A percentile compares a stretch with the other conserved stretches of the same genome.
Evolutionary conservation across 2,329 filamentous ascomycete species (phyloP).

Genomic region (Amesomyces nigricolor): DNA sequence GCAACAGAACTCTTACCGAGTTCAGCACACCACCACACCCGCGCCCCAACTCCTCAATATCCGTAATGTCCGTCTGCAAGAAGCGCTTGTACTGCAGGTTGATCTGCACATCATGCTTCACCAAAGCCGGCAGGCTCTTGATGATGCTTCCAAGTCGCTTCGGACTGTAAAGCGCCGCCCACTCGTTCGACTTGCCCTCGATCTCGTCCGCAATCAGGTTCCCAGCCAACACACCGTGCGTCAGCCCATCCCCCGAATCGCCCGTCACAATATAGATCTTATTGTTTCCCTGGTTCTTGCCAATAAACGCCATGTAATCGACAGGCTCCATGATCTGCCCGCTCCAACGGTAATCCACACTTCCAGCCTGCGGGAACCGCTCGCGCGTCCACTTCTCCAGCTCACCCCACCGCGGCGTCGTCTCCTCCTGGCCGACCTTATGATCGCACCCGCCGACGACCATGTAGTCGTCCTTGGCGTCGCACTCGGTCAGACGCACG

Average conservation of each 20-base stretch:
- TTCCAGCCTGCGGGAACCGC: conserved; percentile 45
- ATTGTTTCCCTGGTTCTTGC: conserved; percentile 47
- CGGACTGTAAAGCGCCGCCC: conserved; percentile 46
- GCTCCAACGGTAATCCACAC: conserved; percentile 51
- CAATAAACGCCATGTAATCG: conserved; percentile 52
- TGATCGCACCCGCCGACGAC: conserved; percentile 53
- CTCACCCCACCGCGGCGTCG: conserved; percentile 42
- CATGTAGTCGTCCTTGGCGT: conserved; percentile 49
- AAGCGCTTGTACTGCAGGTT: conserved; percentile 53
- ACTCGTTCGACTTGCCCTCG: conserved; percentile 42
- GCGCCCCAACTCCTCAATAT: conserved; percentile 48
- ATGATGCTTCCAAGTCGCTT: conserved; percentile 41
- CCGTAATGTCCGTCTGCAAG: conserved; percentile 46
- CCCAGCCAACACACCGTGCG: conserved; percentile 49
- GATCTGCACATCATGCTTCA: conserved; percentile 49
- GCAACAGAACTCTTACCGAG: conserved; percentile 21
- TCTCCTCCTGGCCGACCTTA: conserved; percentile 49
- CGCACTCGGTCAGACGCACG: conserved; percentile 46
- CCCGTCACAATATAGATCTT: conserved; percentile 51
- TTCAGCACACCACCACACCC: conserved; percentile 51
- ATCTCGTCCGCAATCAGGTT: conserved; percentile 50
- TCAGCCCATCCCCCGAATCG: conserved; percentile 53
- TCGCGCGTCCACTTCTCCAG: conserved; percentile 49
- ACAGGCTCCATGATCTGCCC: conserved; percentile 53
- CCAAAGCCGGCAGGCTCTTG: conserved; percentile 41